Evolutionary conservation across 78 protist genomes (phyloP), one percentile per base, ranked within the genome.

Genomic region (Diacronema lutheri): DNA sequence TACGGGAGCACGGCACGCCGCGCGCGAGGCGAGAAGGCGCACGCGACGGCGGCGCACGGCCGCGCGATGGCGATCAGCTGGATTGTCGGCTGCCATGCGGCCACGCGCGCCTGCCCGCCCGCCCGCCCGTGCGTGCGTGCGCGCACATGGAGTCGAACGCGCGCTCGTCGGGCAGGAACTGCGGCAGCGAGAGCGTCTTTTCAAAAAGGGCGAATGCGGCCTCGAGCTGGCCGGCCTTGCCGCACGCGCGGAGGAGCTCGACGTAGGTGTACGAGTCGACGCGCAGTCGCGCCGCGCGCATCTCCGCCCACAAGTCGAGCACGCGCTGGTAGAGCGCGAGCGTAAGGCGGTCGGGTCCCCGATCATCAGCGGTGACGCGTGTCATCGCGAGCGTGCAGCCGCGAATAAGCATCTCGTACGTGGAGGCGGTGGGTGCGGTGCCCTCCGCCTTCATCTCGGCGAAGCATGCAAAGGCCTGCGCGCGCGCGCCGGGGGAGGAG

Each of bases 321-420:
- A 71, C 79, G 0, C 9, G 7, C 35, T 23, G 4, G 58, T 38
- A 10, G 19, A 71, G 31, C 7, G 40, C 29, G 35, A 13, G 2
- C 29, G 79, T 71, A 14, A 71, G 57, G 21, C 29, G 57, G 20
- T 71, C 79, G 0, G 79, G 37, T 14, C 2, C 26, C 57, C 79
- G 58, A 0, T 0, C 23, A 23, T 21, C 31, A 20, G 14, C 40
- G 50, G 50, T 44, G 16, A 44, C 50, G 21, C 79, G 56, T 0
- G 58, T n/a, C 79, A 71, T 71, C 20, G 79, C 79, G 20, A 71
- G 41, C 16, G 79, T 26, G 79, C 79, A 71, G 26, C 79, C 79
- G 20, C 79, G 79, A 35, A 71, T 71, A 23, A 71, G 79, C 79
- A 71, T 71, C 79, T 71, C 79, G 79, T 71, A 71, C 79, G 41